Evolutionary conservation across 331 rosid species (phyloP).

Genomic region (Acacia pycnantha): DNA sequence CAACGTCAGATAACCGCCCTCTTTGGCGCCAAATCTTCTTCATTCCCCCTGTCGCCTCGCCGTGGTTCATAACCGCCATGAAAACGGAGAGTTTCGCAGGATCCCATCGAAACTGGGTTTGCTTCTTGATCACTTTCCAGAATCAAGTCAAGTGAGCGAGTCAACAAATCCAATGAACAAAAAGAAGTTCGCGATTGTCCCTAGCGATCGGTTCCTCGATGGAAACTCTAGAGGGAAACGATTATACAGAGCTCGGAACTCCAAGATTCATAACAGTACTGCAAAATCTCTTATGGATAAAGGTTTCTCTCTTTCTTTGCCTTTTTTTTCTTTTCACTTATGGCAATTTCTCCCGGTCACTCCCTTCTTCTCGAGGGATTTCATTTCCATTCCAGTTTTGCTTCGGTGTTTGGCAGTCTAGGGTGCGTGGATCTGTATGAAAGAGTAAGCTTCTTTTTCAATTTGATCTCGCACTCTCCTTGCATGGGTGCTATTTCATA

Average conservation of each 20-base stretch:
- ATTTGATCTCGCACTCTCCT: not conserved
- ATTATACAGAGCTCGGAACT: constrained; percentile 26
- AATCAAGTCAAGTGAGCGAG: not conserved
- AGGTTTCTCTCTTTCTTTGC: constrained; percentile 17
- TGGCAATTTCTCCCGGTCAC: not conserved
- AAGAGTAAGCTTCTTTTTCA: not conserved
- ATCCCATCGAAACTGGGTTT: constrained; percentile 5
- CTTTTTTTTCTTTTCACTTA: not conserved
- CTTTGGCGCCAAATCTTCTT: constrained; percentile 49
- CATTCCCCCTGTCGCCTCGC: not conserved
- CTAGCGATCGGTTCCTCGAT: constrained; percentile 21
- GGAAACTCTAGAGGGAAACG: constrained; percentile 2
- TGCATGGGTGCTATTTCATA: not conserved
- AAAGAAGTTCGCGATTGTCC: constrained; percentile 23
- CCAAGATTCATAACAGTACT: constrained; percentile 19
- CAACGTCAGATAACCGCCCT: not conserved
- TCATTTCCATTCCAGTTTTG: not conserved
- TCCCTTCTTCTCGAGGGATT: not conserved
- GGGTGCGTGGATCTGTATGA: not conserved
- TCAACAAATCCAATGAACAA: constrained; percentile 46
- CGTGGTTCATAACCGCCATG: constrained; percentile 13
- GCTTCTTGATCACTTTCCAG: not conserved
- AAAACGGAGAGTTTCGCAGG: not conserved
- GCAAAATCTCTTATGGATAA: constrained; percentile 12
- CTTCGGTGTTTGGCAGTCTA: not conserved